Evolutionary conservation across 2,329 filamentous ascomycete genomes (phyloP), one percentile per base, ranked within the genome.

Genomic region (Penicillium frequentans): DNA sequence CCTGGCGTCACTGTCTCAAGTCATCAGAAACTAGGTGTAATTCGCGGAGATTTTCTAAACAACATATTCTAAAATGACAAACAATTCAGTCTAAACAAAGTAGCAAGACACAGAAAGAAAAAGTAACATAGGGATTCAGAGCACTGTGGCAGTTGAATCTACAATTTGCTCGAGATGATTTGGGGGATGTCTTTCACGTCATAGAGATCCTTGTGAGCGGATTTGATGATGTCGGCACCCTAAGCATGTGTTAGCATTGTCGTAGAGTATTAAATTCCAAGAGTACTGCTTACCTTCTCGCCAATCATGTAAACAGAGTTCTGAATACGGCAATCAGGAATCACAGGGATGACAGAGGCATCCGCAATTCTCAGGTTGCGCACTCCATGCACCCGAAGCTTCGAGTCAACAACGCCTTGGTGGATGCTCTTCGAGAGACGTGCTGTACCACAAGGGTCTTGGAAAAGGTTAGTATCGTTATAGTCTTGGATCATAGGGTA

Each of bases 221-320:
- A 47, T 47, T 70, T 70, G 59, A 70, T 70, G 2, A 70, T 67
- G 52, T 70, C 67, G 43, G 67, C 67, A 6, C 63, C 65, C 68
- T 70, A 49, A 10, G 24, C 2, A 39, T 64, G 52, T 63, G 52
- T 31, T 1, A 44, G 21, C 2, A 14, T 24, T 39, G n/a, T 45
- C 46, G 37, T 42, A 50, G 3, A 16, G 16, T 13, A 11, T 1
- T 19, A 6, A 6, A 14, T 0, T 13, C 7, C 14, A 1, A 8
- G 13, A 21, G 14, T 23, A 13, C 6, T n/a, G 7, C 31, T 39
- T 19, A 49, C 68, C 58, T 71, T 86, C 66, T 87, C 84, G 4
- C 75, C 84, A 56, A 86, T 67, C 79, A 83, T 84, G 61, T 87
- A 87, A 1, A 86, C 83, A 2, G 81, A 77, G 56, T 84, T 85